These are phyloP conservation scores for Sapria himalayana DNA, from an alignment of 345 rosid genomes.

Conservation along the genomic window DNA sequence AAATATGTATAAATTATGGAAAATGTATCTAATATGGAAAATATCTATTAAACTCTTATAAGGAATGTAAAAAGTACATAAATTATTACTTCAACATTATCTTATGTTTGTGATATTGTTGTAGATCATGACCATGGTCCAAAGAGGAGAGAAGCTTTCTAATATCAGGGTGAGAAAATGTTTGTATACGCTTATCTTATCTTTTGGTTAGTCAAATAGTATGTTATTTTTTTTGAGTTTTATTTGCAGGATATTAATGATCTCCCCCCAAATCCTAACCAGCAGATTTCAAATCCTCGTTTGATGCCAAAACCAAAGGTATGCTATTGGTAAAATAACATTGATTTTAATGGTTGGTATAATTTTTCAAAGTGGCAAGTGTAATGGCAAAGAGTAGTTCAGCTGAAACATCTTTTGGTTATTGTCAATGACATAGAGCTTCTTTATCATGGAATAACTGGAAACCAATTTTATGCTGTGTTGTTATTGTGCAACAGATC, in stretches of 20 bases:
- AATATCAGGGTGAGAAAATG: constrained; percentile 43
- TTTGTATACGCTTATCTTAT: constrained; percentile 5
- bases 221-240: constrained; percentile 9
- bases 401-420: not conserved
- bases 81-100: too few species aligned
- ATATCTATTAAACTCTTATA: too few species aligned
- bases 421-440: not conserved
- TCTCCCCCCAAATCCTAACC: constrained; percentile 74
- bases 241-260: constrained; percentile 62
- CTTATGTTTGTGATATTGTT: constrained; percentile 5
- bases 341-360: not conserved
- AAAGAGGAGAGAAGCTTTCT: constrained; percentile 87
- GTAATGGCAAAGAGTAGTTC: not conserved
- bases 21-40: too few species aligned
- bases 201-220: constrained; percentile 5
- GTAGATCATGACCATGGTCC: constrained; percentile 90
- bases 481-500: not conserved
- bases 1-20: too few species aligned
- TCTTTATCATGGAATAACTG: not conserved
- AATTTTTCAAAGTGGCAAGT: constrained; percentile 5
- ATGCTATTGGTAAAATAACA: constrained; percentile 5
- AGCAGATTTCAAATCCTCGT: constrained; percentile 51
- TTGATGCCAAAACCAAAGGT: constrained; percentile 74
- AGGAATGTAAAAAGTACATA: too few species aligned
- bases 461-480: not conserved